A percentile compares a stretch with the other conserved stretches of the same genome.
These are phyloP conservation scores for Cucurbita maxima DNA, from an alignment of 306 rosid species.

Conservation along the genomic window DNA sequence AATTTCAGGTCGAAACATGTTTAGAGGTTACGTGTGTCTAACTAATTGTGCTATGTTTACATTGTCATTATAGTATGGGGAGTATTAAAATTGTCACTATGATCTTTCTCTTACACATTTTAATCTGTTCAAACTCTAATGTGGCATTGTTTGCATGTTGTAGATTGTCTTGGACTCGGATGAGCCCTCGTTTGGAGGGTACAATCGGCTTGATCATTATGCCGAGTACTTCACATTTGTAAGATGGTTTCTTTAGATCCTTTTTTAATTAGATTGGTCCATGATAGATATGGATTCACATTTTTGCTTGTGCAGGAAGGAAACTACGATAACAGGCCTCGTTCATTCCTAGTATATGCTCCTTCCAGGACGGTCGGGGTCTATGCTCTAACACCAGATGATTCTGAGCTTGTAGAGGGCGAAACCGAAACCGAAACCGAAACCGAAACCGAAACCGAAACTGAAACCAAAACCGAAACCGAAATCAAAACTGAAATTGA, in stretches of 20 bases:
- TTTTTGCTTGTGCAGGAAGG: slow-evolving; percentile 45
- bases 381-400: slow-evolving; percentile 36
- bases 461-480: not conserved
- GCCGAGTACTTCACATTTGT: slow-evolving; percentile 64
- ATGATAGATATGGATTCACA: not conserved
- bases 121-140: not conserved
- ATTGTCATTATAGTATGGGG: slow-evolving; percentile 21
- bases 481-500: not conserved
- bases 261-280: not conserved
- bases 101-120: not conserved
- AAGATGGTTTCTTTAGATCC: slow-evolving; percentile 11
- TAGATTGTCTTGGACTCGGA: slow-evolving; percentile 87
- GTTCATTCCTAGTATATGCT: slow-evolving; percentile 60
- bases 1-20: not conserved
- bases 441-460: not conserved
- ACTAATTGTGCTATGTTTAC: no score
- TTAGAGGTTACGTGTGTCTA: no score
- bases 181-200: slow-evolving; percentile 57
- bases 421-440: not conserved
- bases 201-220: slow-evolving; percentile 40
- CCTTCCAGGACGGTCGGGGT: slow-evolving; percentile 80
- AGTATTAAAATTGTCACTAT: slow-evolving; percentile 1
- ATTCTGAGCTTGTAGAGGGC: not conserved
- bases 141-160: not conserved
- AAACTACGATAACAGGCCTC: slow-evolving; percentile 51